Evolutionary conservation across 2,329 filamentous ascomycete species (phyloP).

Genomic region (Penicillium sp.): DNA sequence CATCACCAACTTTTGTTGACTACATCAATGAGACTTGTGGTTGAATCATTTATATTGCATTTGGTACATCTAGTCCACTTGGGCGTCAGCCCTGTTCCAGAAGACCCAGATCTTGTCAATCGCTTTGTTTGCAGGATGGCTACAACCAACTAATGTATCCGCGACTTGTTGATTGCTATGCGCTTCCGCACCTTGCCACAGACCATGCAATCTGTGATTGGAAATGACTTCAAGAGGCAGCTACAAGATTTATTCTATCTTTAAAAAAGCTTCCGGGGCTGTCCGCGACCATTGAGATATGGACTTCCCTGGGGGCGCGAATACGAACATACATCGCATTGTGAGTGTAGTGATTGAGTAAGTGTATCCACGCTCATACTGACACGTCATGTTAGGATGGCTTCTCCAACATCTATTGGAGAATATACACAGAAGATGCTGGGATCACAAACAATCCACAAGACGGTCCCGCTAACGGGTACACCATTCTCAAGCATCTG

Average conservation of each 20-base stretch:
- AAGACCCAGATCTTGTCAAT: slow-evolving; percentile 6
- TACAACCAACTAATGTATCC: slow-evolving; percentile 17
- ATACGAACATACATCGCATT: slow-evolving; percentile 43
- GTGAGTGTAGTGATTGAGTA: slow-evolving; percentile 30
- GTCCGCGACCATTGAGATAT: slow-evolving; percentile 34
- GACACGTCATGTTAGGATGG: slow-evolving; percentile 36
- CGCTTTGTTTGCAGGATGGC: slow-evolving; percentile 12
- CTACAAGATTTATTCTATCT: slow-evolving; percentile 26
- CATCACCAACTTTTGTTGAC: slow-evolving; percentile 15
- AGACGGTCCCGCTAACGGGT: slow-evolving; percentile 37
- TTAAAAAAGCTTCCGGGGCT: slow-evolving; percentile 29
- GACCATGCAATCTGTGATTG: slow-evolving; percentile 19
- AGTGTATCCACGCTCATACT: slow-evolving; percentile 12
- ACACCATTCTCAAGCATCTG: slow-evolving; percentile 37
- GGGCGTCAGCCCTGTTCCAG: slow-evolving; percentile 11
- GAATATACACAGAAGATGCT: slow-evolving; percentile 41
- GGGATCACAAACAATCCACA: slow-evolving; percentile 29
- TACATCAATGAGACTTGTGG: slow-evolving; percentile 6
- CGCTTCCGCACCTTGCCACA: slow-evolving; percentile 21
- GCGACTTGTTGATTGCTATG: slow-evolving; percentile 19
- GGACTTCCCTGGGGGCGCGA: slow-evolving; percentile 44
- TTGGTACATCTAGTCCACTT: not conserved
- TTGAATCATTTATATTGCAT: not conserved
- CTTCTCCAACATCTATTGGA: slow-evolving; percentile 44
- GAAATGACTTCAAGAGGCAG: slow-evolving; percentile 36